Conservation (phyloP, 306 rosid species). For the Pyrus communis region DNA sequence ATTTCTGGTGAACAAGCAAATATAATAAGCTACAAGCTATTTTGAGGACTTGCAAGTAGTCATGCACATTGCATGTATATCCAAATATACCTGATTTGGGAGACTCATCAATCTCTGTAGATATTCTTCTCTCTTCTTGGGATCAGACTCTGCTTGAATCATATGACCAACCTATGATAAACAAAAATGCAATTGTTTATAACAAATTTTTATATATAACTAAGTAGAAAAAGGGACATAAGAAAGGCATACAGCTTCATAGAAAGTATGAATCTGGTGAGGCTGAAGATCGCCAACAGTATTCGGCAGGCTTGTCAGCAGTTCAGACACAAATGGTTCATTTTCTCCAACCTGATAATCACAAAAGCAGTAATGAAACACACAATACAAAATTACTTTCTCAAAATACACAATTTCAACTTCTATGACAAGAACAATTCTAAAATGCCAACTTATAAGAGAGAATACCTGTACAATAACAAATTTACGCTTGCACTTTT, state of each 20-base stretch:
- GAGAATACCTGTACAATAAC: slow-evolving; percentile 72
- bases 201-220: background rate
- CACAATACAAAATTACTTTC: background rate
- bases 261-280: slow-evolving; percentile 90
- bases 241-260: slow-evolving; percentile 70
- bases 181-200: background rate
- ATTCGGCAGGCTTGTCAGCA: slow-evolving; percentile 70
- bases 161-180: slow-evolving; percentile 72
- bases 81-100: slow-evolving; percentile 66
- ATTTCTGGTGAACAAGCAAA: slow-evolving; percentile 50
- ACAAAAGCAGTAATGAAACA: background rate
- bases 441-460: background rate
- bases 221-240: background rate
- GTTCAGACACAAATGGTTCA: slow-evolving; percentile 97
- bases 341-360: slow-evolving; percentile 80
- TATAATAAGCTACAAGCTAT: background rate
- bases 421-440: background rate
- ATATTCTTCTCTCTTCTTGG: slow-evolving; percentile 85
- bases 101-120: slow-evolving; percentile 84
- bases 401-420: background rate
- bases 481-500: slow-evolving; percentile 94
- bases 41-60: background rate
- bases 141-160: slow-evolving; percentile 95
- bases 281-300: slow-evolving; percentile 90
- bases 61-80: background rate